A percentile compares a stretch with the other conserved stretches of the same genome.
phyloP scores from a whole-genome alignment of 371 early-diverging fungal species.

The Massospora cicadina region DNA sequence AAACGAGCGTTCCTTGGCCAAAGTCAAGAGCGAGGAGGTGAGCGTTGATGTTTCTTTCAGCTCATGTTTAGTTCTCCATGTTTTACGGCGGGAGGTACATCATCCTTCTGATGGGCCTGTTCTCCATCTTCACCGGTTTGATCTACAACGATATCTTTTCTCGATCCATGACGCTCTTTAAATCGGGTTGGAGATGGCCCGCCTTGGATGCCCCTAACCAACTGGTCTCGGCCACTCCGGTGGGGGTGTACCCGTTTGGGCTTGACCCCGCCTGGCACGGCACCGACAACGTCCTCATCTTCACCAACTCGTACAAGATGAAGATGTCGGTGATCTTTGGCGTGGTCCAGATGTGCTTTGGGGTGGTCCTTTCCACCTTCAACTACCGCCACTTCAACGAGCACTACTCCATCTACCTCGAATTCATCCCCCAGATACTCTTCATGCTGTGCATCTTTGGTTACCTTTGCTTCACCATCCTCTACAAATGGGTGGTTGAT shows the following conservation, averaged over 20 bases:
- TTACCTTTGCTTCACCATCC: constrained; percentile 81
- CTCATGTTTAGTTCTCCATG: constrained; percentile 52
- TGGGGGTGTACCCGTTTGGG: constrained; percentile 48
- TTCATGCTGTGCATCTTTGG: constrained; percentile 92
- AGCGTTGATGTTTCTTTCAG: background rate
- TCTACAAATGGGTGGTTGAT: constrained; percentile 94
- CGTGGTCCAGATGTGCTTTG: constrained; percentile 96
- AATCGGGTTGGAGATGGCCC: constrained; percentile 58
- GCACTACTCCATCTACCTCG: constrained; percentile 59
- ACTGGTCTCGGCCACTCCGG: constrained; percentile 22
- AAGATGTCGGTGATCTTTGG: constrained; percentile 97
- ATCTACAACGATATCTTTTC: constrained; percentile 98
- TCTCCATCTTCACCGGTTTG: constrained; percentile 94
- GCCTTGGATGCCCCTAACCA: constrained; percentile 24
- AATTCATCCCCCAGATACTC: constrained; percentile 89
- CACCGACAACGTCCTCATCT: constrained; percentile 78
- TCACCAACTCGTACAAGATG: constrained; percentile 99
- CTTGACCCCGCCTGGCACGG: constrained; percentile 90
- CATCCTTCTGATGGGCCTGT: constrained; percentile 88
- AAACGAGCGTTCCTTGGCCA: constrained; percentile 61
- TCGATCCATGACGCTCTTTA: constrained; percentile 51
- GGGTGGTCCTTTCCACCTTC: constrained; percentile 75
- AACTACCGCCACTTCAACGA: constrained; percentile 83
- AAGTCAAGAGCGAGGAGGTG: constrained; percentile 53
- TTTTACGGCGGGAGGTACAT: constrained; percentile 95